A percentile compares a stretch with the other conserved stretches of the same genome.
phyloP scores from a whole-genome alignment of 257 asterid species.

The Nicotiana benthamiana region DNA sequence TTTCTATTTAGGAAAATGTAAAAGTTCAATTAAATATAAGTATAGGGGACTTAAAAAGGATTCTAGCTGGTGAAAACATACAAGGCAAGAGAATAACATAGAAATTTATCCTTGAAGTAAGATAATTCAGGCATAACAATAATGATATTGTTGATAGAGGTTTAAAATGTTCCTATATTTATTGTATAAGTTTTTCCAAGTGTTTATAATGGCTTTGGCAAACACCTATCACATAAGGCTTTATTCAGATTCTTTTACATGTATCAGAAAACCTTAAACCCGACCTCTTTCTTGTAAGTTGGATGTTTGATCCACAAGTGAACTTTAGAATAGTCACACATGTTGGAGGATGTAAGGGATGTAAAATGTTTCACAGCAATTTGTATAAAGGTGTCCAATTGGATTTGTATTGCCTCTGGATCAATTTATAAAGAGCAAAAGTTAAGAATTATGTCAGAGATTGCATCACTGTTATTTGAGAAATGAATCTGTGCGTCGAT shows the following conservation, averaged over 20 bases:
- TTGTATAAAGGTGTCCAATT: background rate
- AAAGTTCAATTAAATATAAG: background rate
- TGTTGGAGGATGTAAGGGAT: background rate
- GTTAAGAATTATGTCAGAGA: background rate
- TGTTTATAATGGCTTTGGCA: background rate
- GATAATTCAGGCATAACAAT: background rate
- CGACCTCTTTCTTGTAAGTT: background rate
- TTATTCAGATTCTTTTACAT: background rate
- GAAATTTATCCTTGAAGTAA: background rate
- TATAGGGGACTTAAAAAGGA: background rate
- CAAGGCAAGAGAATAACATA: background rate
- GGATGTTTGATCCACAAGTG: background rate
- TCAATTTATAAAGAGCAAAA: background rate
- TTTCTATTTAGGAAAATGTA: background rate
- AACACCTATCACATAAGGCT: background rate
- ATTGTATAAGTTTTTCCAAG: background rate
- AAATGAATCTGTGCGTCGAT: background rate
- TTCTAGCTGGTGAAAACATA: background rate
- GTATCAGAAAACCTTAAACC: background rate
- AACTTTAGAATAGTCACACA: background rate
- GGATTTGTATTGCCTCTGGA: background rate
- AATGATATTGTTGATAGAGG: background rate
- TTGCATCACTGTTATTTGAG: constrained; percentile 4
- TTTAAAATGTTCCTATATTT: background rate
- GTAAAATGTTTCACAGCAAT: background rate